Evolutionary conservation across 2,329 filamentous ascomycete genomes (phyloP), one percentile per base, ranked within the genome.

Genomic region (Phaeosphaeriaceae sp.): DNA sequence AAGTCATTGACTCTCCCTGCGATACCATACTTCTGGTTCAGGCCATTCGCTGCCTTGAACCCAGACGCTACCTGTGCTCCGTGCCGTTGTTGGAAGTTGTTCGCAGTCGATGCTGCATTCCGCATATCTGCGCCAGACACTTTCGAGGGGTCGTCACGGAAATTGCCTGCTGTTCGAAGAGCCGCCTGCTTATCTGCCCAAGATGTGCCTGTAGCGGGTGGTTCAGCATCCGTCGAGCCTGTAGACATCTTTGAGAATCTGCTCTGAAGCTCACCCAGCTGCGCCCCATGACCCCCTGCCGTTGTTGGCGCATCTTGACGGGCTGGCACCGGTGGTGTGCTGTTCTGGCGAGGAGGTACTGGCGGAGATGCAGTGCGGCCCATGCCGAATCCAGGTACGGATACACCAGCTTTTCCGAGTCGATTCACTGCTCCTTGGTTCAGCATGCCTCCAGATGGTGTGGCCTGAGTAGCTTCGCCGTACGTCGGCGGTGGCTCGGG

Each of bases 311-410:
- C 72, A 66, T 69, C 54, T 28, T 55, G 26, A n/a, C 17, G 5
- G 15, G 32, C 24, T 46, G 40, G 26, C 26, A 32, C 26, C 21
- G n/a, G 32, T n/a, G 52, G 28, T 23, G 43, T 15, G 35, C 19
- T 22, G 13, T 28, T 50, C 54, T 72, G 74, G 13, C 88, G 77
- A 46, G 67, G 64, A 35, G 71, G 70, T 44, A 72, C 68, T 46
- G 69, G 73, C 51, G 74, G 75, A 59, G 73, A 74, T n/a, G 69
- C 69, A 56, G 65, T 78, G 49, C 72, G 75, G 3, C 88, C 89
- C 60, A 97, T 96, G 5, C 91, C 91, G 3, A 97, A 81, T 0
- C 86, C 90, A 0, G 93, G 90, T 0, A 97, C 92, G 0, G 89
- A 91, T 6, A 97, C 83, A 0, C 93, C 93, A 0, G 91, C 89